Conservation (phyloP, 495 filamentous ascomycete species). For the Aspergillus egyptiacus region DNA sequence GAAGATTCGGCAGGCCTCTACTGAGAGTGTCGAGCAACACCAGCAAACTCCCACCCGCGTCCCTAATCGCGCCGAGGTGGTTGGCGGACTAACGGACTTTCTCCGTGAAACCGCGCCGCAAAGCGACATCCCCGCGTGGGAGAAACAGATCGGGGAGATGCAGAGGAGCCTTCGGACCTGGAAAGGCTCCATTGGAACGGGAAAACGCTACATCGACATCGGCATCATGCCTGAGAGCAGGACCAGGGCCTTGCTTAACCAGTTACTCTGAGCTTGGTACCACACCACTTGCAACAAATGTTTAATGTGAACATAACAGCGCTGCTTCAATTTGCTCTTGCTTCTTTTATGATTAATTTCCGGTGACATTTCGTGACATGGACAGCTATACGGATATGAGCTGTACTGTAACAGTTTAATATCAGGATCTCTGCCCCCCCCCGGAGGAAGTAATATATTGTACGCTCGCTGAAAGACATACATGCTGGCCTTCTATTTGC, state of each 20-base stretch:
- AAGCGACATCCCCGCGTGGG: neutral
- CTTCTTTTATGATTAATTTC: too few relatives aligned
- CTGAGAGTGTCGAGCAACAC: slow-evolving; percentile 8
- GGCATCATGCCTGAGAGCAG: neutral
- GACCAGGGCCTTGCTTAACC: neutral
- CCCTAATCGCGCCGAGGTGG: neutral
- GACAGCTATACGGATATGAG: too few relatives aligned
- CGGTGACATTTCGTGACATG: too few relatives aligned
- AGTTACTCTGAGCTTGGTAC: neutral
- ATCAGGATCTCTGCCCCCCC: neutral
- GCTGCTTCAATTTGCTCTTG: too few relatives aligned
- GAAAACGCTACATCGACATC: neutral
- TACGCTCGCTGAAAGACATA: neutral
- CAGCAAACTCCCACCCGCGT: neutral
- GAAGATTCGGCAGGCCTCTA: slow-evolving; percentile 4
- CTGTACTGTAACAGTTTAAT: too few relatives aligned
- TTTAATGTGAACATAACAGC: too few relatives aligned
- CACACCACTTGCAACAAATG: too few relatives aligned
- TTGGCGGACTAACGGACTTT: slow-evolving; percentile 3
- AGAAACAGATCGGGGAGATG: neutral
- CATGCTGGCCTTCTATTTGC: too few relatives aligned
- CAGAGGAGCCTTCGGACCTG: neutral
- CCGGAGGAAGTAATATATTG: neutral
- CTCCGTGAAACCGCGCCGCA: neutral
- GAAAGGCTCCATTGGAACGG: neutral